Evolutionary conservation across 2,329 filamentous ascomycete genomes (phyloP).

Genomic region (Colletotrichum sp.): DNA sequence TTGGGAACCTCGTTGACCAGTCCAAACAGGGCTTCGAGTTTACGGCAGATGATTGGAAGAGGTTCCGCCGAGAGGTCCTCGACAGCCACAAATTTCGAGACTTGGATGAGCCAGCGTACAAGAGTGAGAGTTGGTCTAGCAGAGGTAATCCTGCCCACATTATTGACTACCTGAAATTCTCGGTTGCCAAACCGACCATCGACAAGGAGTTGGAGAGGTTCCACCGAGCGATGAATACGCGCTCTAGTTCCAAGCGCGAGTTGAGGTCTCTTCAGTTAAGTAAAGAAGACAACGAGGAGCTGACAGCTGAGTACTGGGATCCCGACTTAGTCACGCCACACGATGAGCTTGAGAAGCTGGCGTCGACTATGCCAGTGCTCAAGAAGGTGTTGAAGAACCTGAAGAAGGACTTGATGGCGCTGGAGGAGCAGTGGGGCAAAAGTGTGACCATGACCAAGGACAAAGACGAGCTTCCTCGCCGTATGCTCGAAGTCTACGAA

Average conservation of each 20-base stretch:
- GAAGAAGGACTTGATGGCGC: conserved; percentile 31
- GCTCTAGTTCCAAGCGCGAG: background rate
- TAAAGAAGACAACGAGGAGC: background rate
- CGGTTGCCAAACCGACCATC: conserved; percentile 49
- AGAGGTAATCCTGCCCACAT: conserved; percentile 49
- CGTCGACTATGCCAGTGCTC: conserved; percentile 29
- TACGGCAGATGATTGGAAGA: conserved; percentile 41
- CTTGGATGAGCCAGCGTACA: conserved; percentile 48
- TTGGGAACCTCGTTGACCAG: conserved; percentile 62
- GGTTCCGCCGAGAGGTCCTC: conserved; percentile 34
- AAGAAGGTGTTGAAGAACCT: conserved; percentile 37
- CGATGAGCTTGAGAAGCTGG: conserved; percentile 36
- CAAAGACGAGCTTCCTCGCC: conserved; percentile 26
- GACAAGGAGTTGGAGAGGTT: conserved; percentile 39
- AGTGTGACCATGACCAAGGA: background rate
- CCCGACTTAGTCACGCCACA: conserved; percentile 37
- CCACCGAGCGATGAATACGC: conserved; percentile 19
- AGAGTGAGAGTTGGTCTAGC: conserved; percentile 35
- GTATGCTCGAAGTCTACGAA: conserved; percentile 40
- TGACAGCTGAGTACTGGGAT: conserved; percentile 35
- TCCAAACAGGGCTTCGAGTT: conserved; percentile 61
- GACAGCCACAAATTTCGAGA: background rate
- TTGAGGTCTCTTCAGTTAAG: background rate
- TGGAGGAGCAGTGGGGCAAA: conserved; percentile 36
- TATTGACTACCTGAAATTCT: conserved; percentile 67